phyloP scores from a whole-genome alignment of 192 early-diverging fungal species.

The Backusella luteola region DNA sequence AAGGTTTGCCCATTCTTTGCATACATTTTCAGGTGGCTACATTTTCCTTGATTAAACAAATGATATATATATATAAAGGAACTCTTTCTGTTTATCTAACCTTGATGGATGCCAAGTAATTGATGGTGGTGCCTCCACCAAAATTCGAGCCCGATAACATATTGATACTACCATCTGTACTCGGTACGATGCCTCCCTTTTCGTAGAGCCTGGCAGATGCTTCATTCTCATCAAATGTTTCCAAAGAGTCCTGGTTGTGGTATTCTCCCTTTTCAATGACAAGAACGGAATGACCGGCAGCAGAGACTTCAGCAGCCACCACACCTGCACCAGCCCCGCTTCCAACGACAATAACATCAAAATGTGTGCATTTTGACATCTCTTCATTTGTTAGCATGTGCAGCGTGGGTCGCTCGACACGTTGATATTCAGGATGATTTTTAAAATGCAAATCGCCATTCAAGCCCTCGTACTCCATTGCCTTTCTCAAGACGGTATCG shows the following conservation, averaged over 20 bases:
- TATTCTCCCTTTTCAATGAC: slow-evolving; percentile 73
- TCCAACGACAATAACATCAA: slow-evolving; percentile 69
- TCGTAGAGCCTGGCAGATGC: slow-evolving; percentile 53
- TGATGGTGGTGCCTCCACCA: slow-evolving; percentile 72
- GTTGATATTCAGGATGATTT: not conserved
- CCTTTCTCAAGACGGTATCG: not conserved
- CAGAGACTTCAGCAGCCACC: slow-evolving; percentile 60
- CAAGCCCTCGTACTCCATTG: not conserved
- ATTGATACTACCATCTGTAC: slow-evolving; percentile 51
- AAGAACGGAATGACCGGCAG: slow-evolving; percentile 59
- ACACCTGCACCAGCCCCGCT: slow-evolving; percentile 68
- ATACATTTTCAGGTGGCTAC: slow-evolving; percentile 56
- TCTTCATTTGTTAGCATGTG: not conserved
- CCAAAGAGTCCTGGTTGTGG: slow-evolving; percentile 46
- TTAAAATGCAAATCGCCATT: not conserved
- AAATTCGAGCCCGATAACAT: slow-evolving; percentile 60
- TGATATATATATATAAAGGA: slow-evolving; percentile 43
- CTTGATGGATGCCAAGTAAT: slow-evolving; percentile 43
- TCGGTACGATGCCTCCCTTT: slow-evolving; percentile 38
- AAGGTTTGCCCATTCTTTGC: slow-evolving; percentile 68
- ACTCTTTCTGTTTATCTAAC: not conserved
- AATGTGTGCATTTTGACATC: slow-evolving; percentile 9
- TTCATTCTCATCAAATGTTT: slow-evolving; percentile 41
- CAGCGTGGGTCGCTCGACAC: not conserved
- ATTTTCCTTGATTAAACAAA: not conserved